phyloP scores from a whole-genome alignment of 2,329 filamentous ascomycete genomes.

The Ophiocordyceps unilateralis region DNA sequence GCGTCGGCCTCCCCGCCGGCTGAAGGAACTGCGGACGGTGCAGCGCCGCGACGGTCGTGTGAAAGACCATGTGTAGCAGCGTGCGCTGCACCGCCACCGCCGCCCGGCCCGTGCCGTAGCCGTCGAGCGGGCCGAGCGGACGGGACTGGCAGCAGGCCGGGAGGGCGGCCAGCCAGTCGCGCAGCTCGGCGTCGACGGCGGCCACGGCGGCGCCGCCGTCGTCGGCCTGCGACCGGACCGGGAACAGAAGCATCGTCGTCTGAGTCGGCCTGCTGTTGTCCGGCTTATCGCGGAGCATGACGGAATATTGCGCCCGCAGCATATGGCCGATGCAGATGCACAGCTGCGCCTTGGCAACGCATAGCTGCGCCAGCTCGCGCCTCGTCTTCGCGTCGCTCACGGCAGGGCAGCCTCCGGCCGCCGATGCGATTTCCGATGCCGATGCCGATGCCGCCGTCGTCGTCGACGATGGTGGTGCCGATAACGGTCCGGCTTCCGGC shows the following conservation, averaged over 20 bases:
- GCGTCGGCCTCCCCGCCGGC: conserved; percentile 12
- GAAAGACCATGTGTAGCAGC: conserved; percentile 86
- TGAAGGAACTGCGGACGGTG: conserved; percentile 74
- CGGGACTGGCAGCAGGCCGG: conserved; percentile 56
- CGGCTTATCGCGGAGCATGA: conserved; percentile 68
- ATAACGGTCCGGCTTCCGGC: neutral
- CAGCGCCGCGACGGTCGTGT: conserved; percentile 77
- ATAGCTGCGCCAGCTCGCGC: conserved; percentile 67
- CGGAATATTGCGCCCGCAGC: conserved; percentile 79
- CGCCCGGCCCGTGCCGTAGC: conserved; percentile 38
- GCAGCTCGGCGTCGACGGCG: conserved; percentile 61
- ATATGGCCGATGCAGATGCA: conserved; percentile 83
- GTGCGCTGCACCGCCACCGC: conserved; percentile 56
- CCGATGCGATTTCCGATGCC: neutral
- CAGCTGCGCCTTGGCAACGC: conserved; percentile 78
- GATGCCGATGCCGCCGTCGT: too few species aligned
- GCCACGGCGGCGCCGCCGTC: conserved; percentile 33
- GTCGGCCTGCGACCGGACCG: conserved; percentile 63
- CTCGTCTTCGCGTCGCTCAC: conserved; percentile 58
- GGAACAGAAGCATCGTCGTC: conserved; percentile 75
- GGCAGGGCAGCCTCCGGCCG: conserved; percentile 38
- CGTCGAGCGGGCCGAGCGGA: conserved; percentile 32
- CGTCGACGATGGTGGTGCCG: too few species aligned
- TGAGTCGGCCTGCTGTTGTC: conserved; percentile 47
- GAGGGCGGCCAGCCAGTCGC: conserved; percentile 58